Percentiles rank a stretch among this genome's conserved stretches.
These are phyloP conservation scores for Zopfia rhizophila DNA, from an alignment of 2,329 filamentous ascomycete genomes.

Conservation along the genomic window DNA sequence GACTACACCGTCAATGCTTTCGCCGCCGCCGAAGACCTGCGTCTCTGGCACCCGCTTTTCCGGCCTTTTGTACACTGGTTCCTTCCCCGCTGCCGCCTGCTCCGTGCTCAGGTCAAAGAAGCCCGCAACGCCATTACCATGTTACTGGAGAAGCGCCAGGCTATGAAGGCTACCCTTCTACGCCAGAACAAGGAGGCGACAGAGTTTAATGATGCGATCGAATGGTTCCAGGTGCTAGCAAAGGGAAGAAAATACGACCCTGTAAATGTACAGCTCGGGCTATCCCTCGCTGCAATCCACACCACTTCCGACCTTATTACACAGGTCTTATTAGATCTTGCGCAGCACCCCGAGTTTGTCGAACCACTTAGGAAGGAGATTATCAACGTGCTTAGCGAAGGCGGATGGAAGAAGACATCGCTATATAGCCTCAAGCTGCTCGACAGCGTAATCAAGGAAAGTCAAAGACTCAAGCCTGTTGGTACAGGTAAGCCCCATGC, in stretches of 20 bases:
- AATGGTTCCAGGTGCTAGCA: slow-evolving; percentile 34
- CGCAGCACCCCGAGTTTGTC: slow-evolving; percentile 33
- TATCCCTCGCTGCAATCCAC: slow-evolving; percentile 29
- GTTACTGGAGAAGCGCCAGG: slow-evolving; percentile 43
- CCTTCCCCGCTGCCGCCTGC: slow-evolving; percentile 46
- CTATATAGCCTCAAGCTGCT: slow-evolving; percentile 42
- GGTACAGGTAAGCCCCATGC: slow-evolving; percentile 23
- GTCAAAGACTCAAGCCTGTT: slow-evolving; percentile 36
- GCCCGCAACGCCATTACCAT: slow-evolving; percentile 48
- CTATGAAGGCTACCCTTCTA: slow-evolving; percentile 23
- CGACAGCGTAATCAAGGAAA: slow-evolving; percentile 48
- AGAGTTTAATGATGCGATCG: slow-evolving; percentile 36
- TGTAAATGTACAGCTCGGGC: slow-evolving; percentile 17
- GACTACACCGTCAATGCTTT: slow-evolving; percentile 56
- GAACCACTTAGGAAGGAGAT: slow-evolving; percentile 37
- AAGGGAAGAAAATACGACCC: slow-evolving; percentile 23
- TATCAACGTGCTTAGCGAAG: slow-evolving; percentile 30
- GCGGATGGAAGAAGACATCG: slow-evolving; percentile 40
- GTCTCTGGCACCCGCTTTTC: slow-evolving; percentile 50
- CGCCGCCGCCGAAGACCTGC: slow-evolving; percentile 60
- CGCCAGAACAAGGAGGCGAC: slow-evolving; percentile 22
- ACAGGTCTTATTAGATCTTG: slow-evolving; percentile 33
- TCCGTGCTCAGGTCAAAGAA: slow-evolving; percentile 41
- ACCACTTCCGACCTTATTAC: slow-evolving; percentile 36
- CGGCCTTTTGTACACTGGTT: slow-evolving; percentile 48